phyloP scores from a whole-genome alignment of 352 stramenopile species.

The Phytopythium litorale region DNA sequence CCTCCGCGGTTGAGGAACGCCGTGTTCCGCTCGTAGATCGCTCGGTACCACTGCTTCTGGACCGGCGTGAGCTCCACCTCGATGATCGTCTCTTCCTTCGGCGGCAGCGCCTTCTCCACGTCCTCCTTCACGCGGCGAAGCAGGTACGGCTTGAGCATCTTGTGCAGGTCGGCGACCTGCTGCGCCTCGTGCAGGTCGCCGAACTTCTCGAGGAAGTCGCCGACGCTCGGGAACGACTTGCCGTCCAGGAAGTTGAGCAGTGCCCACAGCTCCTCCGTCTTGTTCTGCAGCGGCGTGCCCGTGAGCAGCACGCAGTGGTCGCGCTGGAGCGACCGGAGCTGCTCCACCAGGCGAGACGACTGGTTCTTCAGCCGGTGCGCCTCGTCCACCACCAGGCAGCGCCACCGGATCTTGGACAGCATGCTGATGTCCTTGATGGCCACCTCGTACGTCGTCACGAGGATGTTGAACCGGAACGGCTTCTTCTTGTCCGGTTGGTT shows the following conservation, averaged over 20 bases:
- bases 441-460: constrained; percentile 91
- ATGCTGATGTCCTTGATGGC: constrained; percentile 88
- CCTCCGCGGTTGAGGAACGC: constrained; percentile 81
- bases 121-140: constrained; percentile 89
- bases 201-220: constrained; percentile 94
- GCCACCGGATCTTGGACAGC: constrained; percentile 95
- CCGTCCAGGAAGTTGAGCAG: constrained; percentile 98
- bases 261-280: constrained; percentile 99
- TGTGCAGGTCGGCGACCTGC: constrained; percentile 88
- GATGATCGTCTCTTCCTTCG: constrained; percentile 90
- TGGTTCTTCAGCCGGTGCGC: constrained; percentile 89
- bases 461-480: constrained; percentile 86
- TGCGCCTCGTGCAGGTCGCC: constrained; percentile 82
- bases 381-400: constrained; percentile 87
- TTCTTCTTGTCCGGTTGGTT: constrained; percentile 80
- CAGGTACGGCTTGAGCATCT: constrained; percentile 89
- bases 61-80: constrained; percentile 88
- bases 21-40: constrained; percentile 97
- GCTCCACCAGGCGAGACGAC: constrained; percentile 78
- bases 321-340: constrained; percentile 74
- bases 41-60: constrained; percentile 89
- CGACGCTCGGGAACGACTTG: constrained; percentile 90
- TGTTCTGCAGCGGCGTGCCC: constrained; percentile 93
- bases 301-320: constrained; percentile 86
- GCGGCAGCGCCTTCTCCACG: constrained; percentile 85